Evolutionary conservation across 164 flowering plant genomes (phyloP).

Genomic region (Tetracentron sinense): DNA sequence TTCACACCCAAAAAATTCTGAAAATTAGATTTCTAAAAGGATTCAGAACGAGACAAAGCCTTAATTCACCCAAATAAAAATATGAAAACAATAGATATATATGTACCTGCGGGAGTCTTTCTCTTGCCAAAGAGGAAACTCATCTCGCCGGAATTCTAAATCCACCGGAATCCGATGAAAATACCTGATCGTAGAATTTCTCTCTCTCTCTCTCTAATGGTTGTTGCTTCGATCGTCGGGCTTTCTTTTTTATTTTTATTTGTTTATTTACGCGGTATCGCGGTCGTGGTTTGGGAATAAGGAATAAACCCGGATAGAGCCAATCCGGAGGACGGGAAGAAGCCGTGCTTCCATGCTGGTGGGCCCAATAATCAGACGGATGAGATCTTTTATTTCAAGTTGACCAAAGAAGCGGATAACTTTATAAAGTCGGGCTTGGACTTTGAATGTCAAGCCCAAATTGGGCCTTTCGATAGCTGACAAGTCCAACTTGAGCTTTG

Average conservation of each 20-base stretch:
- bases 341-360: no score
- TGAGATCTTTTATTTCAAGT: no score
- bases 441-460: no score
- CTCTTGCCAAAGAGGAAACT: slow-evolving; percentile 52
- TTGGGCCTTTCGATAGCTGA: no score
- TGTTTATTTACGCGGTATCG: not conserved
- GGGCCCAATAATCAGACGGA: no score
- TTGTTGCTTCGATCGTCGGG: not conserved
- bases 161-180: not conserved
- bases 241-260: not conserved
- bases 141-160: slow-evolving; percentile 26
- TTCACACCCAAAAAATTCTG: not conserved
- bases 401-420: no score
- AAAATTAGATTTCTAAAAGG: not conserved
- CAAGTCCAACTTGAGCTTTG: no score
- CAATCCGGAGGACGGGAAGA: no score
- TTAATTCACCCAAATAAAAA: not conserved
- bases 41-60: not conserved
- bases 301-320: not conserved
- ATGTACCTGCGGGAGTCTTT: slow-evolving; percentile 58
- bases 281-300: not conserved
- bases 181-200: not conserved
- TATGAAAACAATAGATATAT: not conserved
- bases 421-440: no score
- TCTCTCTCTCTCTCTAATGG: not conserved